Conservation (phyloP, 2,329 filamentous ascomycete species). For the Incumbomyces delicatus region DNA sequence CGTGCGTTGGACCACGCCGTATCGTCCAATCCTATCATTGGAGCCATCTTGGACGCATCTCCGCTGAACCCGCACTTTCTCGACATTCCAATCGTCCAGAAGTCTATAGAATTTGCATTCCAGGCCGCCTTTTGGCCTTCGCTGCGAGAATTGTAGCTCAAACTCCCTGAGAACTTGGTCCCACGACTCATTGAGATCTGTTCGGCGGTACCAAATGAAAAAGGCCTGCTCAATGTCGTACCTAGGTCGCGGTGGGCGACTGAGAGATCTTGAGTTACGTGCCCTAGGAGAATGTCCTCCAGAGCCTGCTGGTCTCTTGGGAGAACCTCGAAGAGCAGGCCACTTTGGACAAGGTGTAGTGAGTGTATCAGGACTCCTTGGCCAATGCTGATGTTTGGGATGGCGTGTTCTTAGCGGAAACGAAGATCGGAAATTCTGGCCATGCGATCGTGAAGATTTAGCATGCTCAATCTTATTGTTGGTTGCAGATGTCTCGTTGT, state of each 20-base stretch:
- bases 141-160: conserved; percentile 32
- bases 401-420: neutral
- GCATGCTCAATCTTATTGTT: neutral
- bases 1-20: conserved; percentile 32
- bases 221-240: conserved; percentile 39
- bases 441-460: neutral
- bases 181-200: conserved; percentile 38
- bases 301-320: neutral
- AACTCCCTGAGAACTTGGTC: conserved; percentile 36
- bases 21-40: conserved; percentile 24
- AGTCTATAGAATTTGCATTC: conserved; percentile 44
- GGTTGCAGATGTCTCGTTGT: neutral
- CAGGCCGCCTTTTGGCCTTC: conserved; percentile 35
- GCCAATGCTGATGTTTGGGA: neutral
- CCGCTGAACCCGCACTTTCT: conserved; percentile 34
- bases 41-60: conserved; percentile 7
- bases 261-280: neutral
- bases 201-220: conserved; percentile 42
- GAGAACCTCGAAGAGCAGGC: neutral
- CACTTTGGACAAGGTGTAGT: neutral
- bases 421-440: neutral
- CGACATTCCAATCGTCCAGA: conserved; percentile 35
- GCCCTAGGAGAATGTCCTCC: neutral
- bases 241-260: conserved; percentile 34
- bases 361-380: no score